phyloP scores from a whole-genome alignment of 257 asterid genomes.

The Scutellaria barbata region DNA sequence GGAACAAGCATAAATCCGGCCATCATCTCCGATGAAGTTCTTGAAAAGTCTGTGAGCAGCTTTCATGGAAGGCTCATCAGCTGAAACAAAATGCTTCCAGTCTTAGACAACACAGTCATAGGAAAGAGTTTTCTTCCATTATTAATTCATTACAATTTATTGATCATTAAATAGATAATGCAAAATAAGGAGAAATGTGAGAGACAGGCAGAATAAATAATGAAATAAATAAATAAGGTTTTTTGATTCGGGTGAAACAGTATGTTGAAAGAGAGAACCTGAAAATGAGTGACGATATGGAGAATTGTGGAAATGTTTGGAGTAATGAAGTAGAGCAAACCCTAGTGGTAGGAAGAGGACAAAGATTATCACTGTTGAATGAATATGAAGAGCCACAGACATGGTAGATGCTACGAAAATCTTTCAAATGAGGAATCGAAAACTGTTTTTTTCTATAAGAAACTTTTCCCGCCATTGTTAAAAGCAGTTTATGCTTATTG shows the following conservation, averaged over 20 bases:
- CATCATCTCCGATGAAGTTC: constrained; percentile 81
- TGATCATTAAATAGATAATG: not conserved
- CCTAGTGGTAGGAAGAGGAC: constrained; percentile 32
- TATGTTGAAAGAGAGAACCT: constrained; percentile 49
- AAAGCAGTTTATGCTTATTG: too few relatives aligned
- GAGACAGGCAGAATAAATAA: not conserved
- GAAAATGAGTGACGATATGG: constrained; percentile 36
- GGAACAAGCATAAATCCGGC: constrained; percentile 68
- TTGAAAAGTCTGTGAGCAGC: constrained; percentile 47
- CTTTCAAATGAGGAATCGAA: not conserved
- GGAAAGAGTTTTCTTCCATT: too few relatives aligned
- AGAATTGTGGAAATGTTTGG: constrained; percentile 34
- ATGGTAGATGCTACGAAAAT: constrained; percentile 6
- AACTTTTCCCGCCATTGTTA: too few relatives aligned
- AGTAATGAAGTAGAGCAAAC: constrained; percentile 27
- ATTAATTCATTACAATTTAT: not conserved
- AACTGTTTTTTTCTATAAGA: not conserved
- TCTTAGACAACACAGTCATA: too few relatives aligned
- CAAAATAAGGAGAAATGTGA: not conserved
- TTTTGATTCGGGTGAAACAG: too few relatives aligned
- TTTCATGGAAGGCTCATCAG: constrained; percentile 44
- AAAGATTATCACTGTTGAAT: constrained; percentile 20
- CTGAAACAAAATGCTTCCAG: constrained; percentile 40
- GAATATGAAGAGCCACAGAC: not conserved
- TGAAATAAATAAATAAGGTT: not conserved